Base-by-base conservation (phyloP, 2,329 filamentous ascomycete genomes). In the Lomentospora prolificans region DNA sequence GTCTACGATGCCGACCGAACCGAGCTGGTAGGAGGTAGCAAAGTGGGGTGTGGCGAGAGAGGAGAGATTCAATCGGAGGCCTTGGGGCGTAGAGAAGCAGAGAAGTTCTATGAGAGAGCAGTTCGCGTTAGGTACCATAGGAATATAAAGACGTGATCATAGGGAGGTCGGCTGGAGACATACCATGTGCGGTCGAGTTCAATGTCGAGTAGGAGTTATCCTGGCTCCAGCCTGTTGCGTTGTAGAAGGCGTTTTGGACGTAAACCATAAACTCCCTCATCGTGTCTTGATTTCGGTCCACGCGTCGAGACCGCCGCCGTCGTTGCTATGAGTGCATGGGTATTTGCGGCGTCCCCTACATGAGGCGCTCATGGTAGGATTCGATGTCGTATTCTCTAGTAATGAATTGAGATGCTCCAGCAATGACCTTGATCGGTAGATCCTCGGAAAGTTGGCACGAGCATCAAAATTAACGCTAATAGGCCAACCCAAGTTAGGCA, bases 231-330 rank as follows among this genome's bases (percentile, higher is more conserved):
- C 86, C 81, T 50, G 90, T 91, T 57, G 87, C 86, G 68, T 87
- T 80, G 70, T 90, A 89, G 74, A 96, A 96, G 65, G 89, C 88
- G 73, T 87, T 81, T 73, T 95, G 90, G 75, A 96, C 86, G 76
- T 95, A 92, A 73, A 95, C 90, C 89, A 96, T 95, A 76, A 96
- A 96, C 73, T 91, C 87, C 75, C 94, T 85, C 91, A 96, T 96
- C 55, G 55, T 73, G 53, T 30, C 33, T 25, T 12, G 25, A 31
- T 44, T n/a, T 22, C 3, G 12, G 12, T 31, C 41, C 53, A 44
- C 53, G n/a, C 28, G 25, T 27, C 41, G 53, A 55, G 53, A 44
- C 53, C 28, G 12, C 12, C 41, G 41, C 25, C 14, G 48, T 55
- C 39, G 36, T 25, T 33, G 41, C 53, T 55, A 55, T 48, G 24